These are phyloP conservation scores for Symbiodinium natans DNA, from an alignment of 73 alveolate genomes.

Conservation along the genomic window DNA sequence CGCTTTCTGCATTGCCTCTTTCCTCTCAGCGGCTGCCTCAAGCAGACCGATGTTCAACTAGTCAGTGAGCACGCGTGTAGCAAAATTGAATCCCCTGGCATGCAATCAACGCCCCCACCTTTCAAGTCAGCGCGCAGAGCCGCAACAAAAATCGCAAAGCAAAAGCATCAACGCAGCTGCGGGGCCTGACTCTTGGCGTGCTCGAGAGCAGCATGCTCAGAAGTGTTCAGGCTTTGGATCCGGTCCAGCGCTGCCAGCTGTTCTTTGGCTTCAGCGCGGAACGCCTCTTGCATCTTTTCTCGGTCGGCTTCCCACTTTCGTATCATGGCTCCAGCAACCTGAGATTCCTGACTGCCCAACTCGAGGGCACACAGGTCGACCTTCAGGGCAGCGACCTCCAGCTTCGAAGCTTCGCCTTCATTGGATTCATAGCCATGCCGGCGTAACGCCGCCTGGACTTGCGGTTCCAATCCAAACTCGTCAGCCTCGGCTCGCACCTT, in stretches of 20 bases:
- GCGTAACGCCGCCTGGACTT: background rate
- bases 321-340: background rate
- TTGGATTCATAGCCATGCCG: background rate
- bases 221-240: background rate
- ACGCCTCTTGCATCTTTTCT: constrained; percentile 30
- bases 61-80: too few relatives aligned
- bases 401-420: background rate
- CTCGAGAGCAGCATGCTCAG: background rate
- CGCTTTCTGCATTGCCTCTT: background rate
- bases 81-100: too few relatives aligned
- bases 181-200: background rate
- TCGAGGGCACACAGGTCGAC: constrained; percentile 5
- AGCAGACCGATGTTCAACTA: background rate
- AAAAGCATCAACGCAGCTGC: too few relatives aligned
- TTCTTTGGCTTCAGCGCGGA: background rate
- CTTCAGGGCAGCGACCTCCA: background rate
- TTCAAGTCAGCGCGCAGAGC: too few relatives aligned
- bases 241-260: background rate
- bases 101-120: background rate
- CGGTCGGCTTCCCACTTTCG: background rate
- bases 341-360: background rate
- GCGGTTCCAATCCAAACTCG: background rate
- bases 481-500: background rate
- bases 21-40: background rate
- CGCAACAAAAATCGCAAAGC: too few relatives aligned